Evolutionary conservation across 139 green algal species (phyloP), one percentile per base, ranked within the genome.

Genomic region (Pseudopediastrum boryanum): DNA sequence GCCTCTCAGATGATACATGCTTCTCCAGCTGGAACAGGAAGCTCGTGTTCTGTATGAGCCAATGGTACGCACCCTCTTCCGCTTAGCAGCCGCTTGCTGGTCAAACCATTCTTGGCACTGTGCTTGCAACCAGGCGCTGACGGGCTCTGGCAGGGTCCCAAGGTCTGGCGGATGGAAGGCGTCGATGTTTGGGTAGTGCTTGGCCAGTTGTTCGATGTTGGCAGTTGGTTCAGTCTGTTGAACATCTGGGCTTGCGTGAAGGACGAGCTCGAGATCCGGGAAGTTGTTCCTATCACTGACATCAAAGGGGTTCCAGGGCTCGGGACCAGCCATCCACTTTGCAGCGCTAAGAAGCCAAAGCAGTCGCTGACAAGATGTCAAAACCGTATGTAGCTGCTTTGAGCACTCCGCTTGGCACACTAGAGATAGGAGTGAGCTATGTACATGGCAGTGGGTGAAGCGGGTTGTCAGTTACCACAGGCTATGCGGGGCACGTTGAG

Each of bases 231-330:
- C 71, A 78, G 41, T n/a, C 36, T 21, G 29, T 23, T 43, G 61
- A n/a, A 19, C 4, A 9, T 25, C 21, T 33, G 21, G 2, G 23
- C 29, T 10, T 21, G 23, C 29, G 36, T 39, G 44, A 59, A 81
- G 29, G 23, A 48, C 74, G 29, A 56, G 44, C 13, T 31, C 12
- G 13, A 81, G 8, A 33, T 81, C 61, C 2, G 74, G 74, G 35
- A 81, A 81, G 42, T 38, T 56, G 25, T 50, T 27, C 44, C 63
- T 73, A 48, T 74, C 74, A 2, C 19, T 42, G 9, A 44, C 54
- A 35, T 81, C 74, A 51, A 81, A 81, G 9, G 74, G 74, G 46
- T 81, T 81, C 62, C 62, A 81, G 16, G 56, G 71, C 50, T 78
- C 54, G n/a, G n/a, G n/a, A n/a, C n/a, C n/a, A n/a, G n/a, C n/a